Evolutionary conservation across 176 grass and related monocot species (phyloP).

Genomic region (Musa beccarii): DNA sequence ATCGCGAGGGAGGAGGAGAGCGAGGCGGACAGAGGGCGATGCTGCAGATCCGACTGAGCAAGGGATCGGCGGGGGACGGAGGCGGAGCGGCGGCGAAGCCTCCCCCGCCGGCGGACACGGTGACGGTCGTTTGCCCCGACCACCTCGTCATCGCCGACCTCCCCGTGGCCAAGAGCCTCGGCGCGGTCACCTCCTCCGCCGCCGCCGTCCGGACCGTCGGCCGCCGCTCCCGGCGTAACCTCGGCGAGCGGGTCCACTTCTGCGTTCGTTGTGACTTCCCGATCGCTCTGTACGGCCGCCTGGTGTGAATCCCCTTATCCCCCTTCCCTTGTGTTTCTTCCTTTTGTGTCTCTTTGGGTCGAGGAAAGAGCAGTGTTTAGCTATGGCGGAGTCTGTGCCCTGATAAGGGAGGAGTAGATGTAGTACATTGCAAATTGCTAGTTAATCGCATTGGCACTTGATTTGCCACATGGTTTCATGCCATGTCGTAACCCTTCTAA

Average conservation of each 20-base stretch:
- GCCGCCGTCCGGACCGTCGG: slow-evolving; percentile 14
- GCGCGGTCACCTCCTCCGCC: slow-evolving; percentile 13
- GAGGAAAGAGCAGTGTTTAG: too few species aligned
- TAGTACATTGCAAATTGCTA: background rate
- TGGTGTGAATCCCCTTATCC: background rate
- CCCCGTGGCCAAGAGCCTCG: slow-evolving; percentile 21
- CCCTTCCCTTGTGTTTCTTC: background rate
- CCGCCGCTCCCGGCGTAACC: slow-evolving; percentile 11
- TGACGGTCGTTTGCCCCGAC: slow-evolving; percentile 19
- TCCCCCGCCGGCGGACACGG: background rate
- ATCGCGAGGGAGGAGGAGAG: background rate
- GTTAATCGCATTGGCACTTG: background rate
- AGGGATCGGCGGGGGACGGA: slow-evolving; percentile 1
- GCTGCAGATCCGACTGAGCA: slow-evolving; percentile 25
- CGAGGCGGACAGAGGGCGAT: background rate
- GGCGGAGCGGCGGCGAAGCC: background rate
- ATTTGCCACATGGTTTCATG: background rate
- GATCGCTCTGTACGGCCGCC: slow-evolving; percentile 23
- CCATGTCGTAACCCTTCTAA: background rate
- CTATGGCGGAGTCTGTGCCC: too few species aligned
- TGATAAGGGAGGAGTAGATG: too few species aligned
- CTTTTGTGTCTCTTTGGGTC: background rate
- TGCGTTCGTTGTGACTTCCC: slow-evolving; percentile 23
- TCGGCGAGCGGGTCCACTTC: slow-evolving; percentile 20
- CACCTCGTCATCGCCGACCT: slow-evolving; percentile 24